phyloP scores from a whole-genome alignment of 306 rosid genomes.

The Quercus bicolor region DNA sequence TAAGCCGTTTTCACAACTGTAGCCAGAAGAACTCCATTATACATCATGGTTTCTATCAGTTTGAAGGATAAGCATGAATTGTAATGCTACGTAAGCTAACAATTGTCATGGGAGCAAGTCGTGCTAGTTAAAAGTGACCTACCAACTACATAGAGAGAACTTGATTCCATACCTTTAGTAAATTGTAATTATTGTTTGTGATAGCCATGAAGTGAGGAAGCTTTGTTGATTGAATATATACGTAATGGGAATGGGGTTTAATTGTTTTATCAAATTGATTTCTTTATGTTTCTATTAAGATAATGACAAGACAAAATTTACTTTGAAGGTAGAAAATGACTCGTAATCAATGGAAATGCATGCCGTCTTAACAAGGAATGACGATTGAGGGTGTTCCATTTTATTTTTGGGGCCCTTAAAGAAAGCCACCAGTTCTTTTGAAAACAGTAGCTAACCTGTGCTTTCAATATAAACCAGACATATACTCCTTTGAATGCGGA shows the following conservation, averaged over 20 bases:
- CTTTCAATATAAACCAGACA: too few species aligned
- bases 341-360: neutral
- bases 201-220: neutral
- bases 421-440: too few species aligned
- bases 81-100: conserved; percentile 13
- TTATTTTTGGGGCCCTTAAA: too few species aligned
- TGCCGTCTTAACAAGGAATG: neutral
- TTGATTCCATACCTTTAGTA: conserved; percentile 13
- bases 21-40: neutral
- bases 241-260: too few species aligned
- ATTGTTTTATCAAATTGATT: too few species aligned
- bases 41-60: neutral
- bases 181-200: conserved; percentile 25
- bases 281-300: neutral
- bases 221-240: too few species aligned
- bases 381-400: neutral
- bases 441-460: too few species aligned
- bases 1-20: conserved; percentile 1
- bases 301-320: neutral
- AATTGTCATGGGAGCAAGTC: conserved; percentile 24
- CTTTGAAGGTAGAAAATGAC: neutral
- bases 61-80: conserved; percentile 11
- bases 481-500: too few species aligned
- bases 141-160: conserved; percentile 31
- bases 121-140: conserved; percentile 31